Evolutionary conservation across 2,329 filamentous ascomycete species (phyloP), one percentile per base, ranked within the genome.

Genomic region (Cadophora malorum): DNA sequence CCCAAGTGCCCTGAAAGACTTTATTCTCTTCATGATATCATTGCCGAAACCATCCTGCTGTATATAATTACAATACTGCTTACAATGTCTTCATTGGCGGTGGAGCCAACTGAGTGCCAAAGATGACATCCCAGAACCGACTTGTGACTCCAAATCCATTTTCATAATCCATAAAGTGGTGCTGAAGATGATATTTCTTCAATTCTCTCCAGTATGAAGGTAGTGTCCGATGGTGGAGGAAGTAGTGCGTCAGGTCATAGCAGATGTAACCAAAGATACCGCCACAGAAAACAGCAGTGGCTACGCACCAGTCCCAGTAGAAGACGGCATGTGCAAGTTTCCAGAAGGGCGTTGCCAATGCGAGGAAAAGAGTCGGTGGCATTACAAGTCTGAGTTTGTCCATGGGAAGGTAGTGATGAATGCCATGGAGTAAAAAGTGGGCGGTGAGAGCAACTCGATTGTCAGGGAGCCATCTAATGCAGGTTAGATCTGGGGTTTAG

Each of bases 331-430:
- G 95, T 0, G 96, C 93, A 62, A 99, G 83, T 79, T 93, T 92
- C 91, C 93, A 99, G 83, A 98, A 98, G 0, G 96, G 96, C 0
- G 87, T 85, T 6, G 95, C 95, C 23, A 99, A 89, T 14, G 87
- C 85, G 28, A 95, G 70, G 78, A 99, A 98, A 3, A 99, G 84
- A 0, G 93, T 88, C 0, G 96, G 96, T 0, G 96, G 96, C 96
- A 99, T 98, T 72, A 99, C 96, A 10, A 99, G 90, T 69, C 96
- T 90, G 76, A 97, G 95, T 78, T 91, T 95, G 82, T 99, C 96
- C 96, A 99, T 98, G n/a, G 96, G 96, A 4, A 99, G 87, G 80
- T 98, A 99, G 81, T 99, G 96, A 78, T 99, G 96, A 71, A 99
- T 93, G 71, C 96, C 96, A 76, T 99, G 96, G 31, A 99, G 91